Base-by-base conservation (phyloP, 495 filamentous ascomycete genomes). In the Xylaria scruposa region DNA sequence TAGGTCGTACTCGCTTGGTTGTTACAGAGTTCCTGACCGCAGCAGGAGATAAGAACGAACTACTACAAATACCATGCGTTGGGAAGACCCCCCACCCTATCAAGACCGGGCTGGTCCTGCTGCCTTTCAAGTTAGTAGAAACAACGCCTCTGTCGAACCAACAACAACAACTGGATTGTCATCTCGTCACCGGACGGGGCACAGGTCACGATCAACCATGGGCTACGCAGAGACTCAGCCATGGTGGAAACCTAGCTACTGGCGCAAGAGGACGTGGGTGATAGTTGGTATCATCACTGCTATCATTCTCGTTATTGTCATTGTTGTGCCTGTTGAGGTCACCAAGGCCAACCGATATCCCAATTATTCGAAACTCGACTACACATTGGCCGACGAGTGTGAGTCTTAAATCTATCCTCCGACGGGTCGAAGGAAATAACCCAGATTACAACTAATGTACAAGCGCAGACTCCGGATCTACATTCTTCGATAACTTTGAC, bases 401-500 rank as follows among this genome's bases (percentile, higher is more conserved):
- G 59, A 77, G 79, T 73, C 56, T 31, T 9, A n/a, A 47, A 29
- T 24, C 51, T 26, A 49, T 47, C 31, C 17, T 0, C 13, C 56
- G 7, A 59, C 19, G 19, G 8, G 7, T 33, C 4, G 38, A 47
- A 59, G 7, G 54, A 31, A 42, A 0, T 31, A 26, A 2, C 15
- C 9, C 4, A 15, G 15, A 51, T 42, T 29, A 21, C 29, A 12
- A 17, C 70, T 75, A 17, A 77, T 58, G n/a, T 17, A n/a, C 21
- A 19, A 7, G 38, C 13, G 60, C 77, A 87, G 81, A 85, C 72
- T 67, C 77, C 58, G 80, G 82, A 65, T 76, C 78, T 29, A 72
- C 80, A 5, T 91, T 90, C 76, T 90, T 90, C 76, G 82, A 87
- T 75, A 86, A 86, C 61, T 90, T 91, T 79, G 76, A 82, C 70